phyloP scores from a whole-genome alignment of 2,329 filamentous ascomycete genomes.

The Diaporthe capsici region DNA sequence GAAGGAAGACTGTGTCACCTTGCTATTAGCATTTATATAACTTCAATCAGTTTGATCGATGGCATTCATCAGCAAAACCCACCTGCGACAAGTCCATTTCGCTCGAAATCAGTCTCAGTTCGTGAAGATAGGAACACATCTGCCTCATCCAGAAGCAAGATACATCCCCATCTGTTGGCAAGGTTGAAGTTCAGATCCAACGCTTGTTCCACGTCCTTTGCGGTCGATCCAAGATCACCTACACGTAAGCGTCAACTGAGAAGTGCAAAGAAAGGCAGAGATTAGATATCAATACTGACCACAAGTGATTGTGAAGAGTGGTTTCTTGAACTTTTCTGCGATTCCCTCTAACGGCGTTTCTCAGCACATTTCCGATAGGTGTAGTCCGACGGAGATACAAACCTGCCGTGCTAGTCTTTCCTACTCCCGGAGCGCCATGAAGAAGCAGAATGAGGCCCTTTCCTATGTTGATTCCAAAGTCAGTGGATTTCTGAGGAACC shows the following conservation, averaged over 20 bases:
- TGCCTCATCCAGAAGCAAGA: slow-evolving; percentile 42
- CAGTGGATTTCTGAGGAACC: too few relatives aligned
- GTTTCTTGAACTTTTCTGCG: slow-evolving; percentile 44
- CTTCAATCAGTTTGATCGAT: too few relatives aligned
- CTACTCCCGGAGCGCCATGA: slow-evolving; percentile 51
- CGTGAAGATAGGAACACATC: slow-evolving; percentile 31
- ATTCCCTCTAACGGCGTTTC: slow-evolving; percentile 46
- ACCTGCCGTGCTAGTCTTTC: slow-evolving; percentile 52
- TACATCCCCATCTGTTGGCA: slow-evolving; percentile 45
- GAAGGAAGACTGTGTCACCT: slow-evolving; percentile 57
- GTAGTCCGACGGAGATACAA: too few relatives aligned
- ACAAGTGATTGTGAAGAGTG: slow-evolving; percentile 43
- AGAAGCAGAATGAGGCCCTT: slow-evolving; percentile 53
- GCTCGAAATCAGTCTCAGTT: slow-evolving; percentile 5
- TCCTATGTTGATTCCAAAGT: too few relatives aligned
- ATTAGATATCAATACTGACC: too few relatives aligned
- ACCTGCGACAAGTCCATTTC: slow-evolving; percentile 1
- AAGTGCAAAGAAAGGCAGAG: too few relatives aligned
- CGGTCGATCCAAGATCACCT: slow-evolving; percentile 53
- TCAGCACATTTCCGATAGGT: too few relatives aligned
- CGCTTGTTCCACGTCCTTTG: slow-evolving; percentile 48
- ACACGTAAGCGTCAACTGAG: not conserved
- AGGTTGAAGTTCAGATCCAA: slow-evolving; percentile 45
- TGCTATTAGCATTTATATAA: too few relatives aligned
- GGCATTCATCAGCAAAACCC: too few relatives aligned